phyloP scores from a whole-genome alignment of 2,329 filamentous ascomycete species.

The Talaromyces sp. region DNA sequence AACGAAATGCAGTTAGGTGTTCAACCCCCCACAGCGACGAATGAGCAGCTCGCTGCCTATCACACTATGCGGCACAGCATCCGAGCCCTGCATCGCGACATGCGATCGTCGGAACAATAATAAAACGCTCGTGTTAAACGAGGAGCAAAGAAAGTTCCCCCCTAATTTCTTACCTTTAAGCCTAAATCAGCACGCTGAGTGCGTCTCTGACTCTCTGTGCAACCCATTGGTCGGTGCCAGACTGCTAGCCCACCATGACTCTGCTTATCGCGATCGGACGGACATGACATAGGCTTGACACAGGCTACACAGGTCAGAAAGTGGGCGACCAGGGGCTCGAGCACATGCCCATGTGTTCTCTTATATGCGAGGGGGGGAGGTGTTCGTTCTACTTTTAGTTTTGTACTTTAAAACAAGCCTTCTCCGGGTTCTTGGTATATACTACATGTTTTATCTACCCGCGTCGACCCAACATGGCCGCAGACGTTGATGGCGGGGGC shows the following conservation, averaged over 20 bases:
- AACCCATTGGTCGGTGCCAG: neutral
- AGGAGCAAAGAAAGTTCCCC: neutral
- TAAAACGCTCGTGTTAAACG: too few relatives aligned
- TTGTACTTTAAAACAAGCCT: neutral
- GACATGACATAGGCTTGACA: neutral
- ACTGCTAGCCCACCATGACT: neutral
- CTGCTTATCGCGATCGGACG: neutral
- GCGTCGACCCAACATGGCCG: slow-evolving; percentile 1
- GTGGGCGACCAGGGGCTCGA: neutral
- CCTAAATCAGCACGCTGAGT: neutral
- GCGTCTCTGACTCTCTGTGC: neutral
- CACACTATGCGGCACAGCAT: neutral
- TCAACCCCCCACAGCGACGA: neutral
- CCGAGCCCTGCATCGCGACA: neutral
- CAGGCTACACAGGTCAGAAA: neutral
- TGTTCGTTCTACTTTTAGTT: neutral
- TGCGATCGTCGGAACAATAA: neutral
- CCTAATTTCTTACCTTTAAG: neutral
- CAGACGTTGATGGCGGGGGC: slow-evolving; percentile 9
- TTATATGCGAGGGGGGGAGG: neutral
- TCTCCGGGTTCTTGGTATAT: neutral
- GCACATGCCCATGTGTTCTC: neutral
- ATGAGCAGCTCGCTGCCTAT: neutral
- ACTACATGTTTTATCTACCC: neutral
- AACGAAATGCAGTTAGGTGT: neutral